phyloP scores from a whole-genome alignment of 805 yeast genomes.

The Starmerella vitae region DNA sequence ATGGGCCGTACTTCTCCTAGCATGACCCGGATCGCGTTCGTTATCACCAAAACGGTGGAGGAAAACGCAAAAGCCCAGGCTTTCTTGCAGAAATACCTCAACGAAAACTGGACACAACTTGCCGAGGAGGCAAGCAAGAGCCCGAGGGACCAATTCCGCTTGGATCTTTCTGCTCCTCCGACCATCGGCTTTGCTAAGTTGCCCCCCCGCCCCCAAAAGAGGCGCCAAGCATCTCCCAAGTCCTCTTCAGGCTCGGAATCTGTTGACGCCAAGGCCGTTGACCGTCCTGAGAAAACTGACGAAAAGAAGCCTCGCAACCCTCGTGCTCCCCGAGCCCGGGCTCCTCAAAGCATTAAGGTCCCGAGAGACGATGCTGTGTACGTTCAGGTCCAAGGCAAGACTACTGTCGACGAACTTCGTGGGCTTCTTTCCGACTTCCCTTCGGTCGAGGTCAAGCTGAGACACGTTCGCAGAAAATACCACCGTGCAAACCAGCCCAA shows the following conservation, averaged over 20 bases:
- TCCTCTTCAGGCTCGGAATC: not conserved
- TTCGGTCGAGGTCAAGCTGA: slow-evolving; percentile 5
- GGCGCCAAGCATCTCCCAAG: not conserved
- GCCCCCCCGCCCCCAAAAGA: not conserved
- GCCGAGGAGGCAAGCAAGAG: not conserved
- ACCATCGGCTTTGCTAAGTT: not conserved
- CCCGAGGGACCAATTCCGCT: not conserved
- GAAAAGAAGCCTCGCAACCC: not conserved
- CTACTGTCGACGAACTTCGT: slow-evolving; percentile 10
- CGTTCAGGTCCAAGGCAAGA: slow-evolving; percentile 9
- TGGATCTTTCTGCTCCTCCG: not conserved
- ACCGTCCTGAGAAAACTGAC: not conserved
- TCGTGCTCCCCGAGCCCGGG: slow-evolving; percentile 1
- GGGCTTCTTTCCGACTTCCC: slow-evolving; percentile 13
- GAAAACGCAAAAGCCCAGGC: slow-evolving; percentile 3
- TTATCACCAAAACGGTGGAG: slow-evolving; percentile 1
- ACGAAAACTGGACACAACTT: not conserved
- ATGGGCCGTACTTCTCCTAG: not conserved
- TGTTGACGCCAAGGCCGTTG: not conserved
- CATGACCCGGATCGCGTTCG: slow-evolving; percentile 2
- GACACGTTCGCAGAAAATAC: slow-evolving; percentile 1
- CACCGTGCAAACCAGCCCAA: slow-evolving; percentile 13
- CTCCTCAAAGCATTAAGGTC: slow-evolving; percentile 23
- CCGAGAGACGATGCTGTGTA: slow-evolving; percentile 9
- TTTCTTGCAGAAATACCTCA: slow-evolving; percentile 1